These are phyloP conservation scores for Cytidiella melzeri DNA, from an alignment of 768 basidiomycete genomes.

Conservation along the genomic window DNA sequence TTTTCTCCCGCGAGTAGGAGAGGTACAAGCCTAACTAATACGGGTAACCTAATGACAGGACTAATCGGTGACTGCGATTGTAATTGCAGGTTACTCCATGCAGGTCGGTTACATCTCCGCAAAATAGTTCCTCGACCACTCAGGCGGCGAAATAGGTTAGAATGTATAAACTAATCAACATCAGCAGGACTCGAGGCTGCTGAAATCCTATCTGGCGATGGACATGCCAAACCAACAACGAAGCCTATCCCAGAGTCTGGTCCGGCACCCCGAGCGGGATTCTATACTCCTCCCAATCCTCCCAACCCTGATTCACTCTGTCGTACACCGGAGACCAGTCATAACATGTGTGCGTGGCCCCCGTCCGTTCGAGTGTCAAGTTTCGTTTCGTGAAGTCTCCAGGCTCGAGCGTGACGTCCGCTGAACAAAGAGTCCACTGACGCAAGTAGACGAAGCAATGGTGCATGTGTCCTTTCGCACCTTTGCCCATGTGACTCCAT, in stretches of 20 bases:
- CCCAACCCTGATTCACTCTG: slow-evolving; percentile 16
- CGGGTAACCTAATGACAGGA: too few relatives aligned
- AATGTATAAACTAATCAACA: too few relatives aligned
- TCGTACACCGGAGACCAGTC: slow-evolving; percentile 24
- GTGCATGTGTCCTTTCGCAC: slow-evolving; percentile 7
- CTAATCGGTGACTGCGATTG: too few relatives aligned
- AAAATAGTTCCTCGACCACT: too few relatives aligned
- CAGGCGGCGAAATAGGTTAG: too few relatives aligned
- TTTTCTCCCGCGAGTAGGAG: too few relatives aligned
- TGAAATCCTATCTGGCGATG: background rate
- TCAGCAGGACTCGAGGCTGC: too few relatives aligned
- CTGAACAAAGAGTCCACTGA: slow-evolving; percentile 25
- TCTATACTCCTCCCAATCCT: slow-evolving; percentile 11
- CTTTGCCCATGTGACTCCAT: background rate
- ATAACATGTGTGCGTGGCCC: slow-evolving; percentile 21
- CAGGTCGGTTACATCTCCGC: too few relatives aligned
- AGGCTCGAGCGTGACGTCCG: slow-evolving; percentile 28
- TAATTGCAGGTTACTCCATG: too few relatives aligned
- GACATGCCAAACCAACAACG: background rate
- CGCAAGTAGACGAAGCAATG: slow-evolving; percentile 32
- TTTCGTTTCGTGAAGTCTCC: slow-evolving; percentile 15
- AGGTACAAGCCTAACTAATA: too few relatives aligned
- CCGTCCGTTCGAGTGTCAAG: slow-evolving; percentile 12
- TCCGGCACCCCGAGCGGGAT: slow-evolving; percentile 9
- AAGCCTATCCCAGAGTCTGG: background rate